Base-by-base conservation (phyloP, 352 stramenopile genomes). In the Phytopythium chamaehyphon region DNA sequence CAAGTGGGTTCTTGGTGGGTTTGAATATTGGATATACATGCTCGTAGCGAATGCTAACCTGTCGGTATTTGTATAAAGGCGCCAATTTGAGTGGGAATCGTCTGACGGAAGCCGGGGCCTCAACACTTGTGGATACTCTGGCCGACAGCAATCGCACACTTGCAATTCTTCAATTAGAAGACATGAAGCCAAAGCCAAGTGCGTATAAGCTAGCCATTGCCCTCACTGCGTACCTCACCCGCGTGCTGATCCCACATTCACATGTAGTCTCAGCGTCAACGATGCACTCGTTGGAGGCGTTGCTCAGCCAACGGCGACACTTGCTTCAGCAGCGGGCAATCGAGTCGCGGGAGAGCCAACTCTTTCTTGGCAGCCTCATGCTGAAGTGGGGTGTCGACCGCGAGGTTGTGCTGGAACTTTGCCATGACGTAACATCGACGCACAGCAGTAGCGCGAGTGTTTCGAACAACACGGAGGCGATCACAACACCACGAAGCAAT, bases 1-100 rank as follows among this genome's bases (percentile, higher is more conserved):
- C 59, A 88, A 86, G 50, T 88, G 76, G 76, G 22, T 86, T 8
- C 47, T 88, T 5, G 73, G 72, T 83, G 56, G 2, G 45, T 40
- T 18, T 2, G 7, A 15, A 52, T 21, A 12, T 36, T 18, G 45
- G 22, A 6, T 3, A 2, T 15, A n/a, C n/a, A n/a, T n/a, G n/a
- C n/a, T n/a, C n/a, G n/a, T n/a, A n/a, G n/a, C n/a, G n/a, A n/a
- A n/a, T n/a, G n/a, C n/a, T n/a, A n/a, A n/a, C n/a, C n/a, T n/a
- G n/a, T n/a, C n/a, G n/a, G n/a, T n/a, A 6, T 46, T 21, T 6
- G 6, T 16, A 26, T 51, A 6, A 38, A 83, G 69, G 73, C 5
- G 38, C 85, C 19, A 83, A 83, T 24, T 45, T 88, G 18, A 69
- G 55, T 24, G 49, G 57, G 11, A 88, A 88, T 19, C 24, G 48